Evolutionary conservation across 1,284 basidiomycete genomes (phyloP).

Genomic region (Cutaneotrichosporon dermatis): DNA sequence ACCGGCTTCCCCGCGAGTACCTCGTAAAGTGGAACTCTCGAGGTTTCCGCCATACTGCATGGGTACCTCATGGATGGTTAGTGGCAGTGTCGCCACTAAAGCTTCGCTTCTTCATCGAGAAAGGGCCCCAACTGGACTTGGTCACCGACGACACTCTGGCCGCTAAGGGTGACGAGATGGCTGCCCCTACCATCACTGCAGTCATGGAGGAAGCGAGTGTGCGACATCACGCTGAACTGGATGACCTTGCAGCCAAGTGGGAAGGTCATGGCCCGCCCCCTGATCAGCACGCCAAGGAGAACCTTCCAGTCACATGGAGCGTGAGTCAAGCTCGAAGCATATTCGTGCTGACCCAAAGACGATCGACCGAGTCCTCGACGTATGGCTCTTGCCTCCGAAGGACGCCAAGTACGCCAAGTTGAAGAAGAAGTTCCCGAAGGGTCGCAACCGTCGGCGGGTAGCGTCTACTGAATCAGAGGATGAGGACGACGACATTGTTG

Average conservation of each 20-base stretch:
- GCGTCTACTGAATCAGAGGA: constrained; percentile 28
- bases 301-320: constrained; percentile 58
- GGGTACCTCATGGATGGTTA: constrained; percentile 90
- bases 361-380: constrained; percentile 72
- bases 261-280: constrained; percentile 43
- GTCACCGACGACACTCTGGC: constrained; percentile 50
- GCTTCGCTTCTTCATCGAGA: constrained; percentile 68
- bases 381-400: constrained; percentile 56
- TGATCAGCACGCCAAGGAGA: constrained; percentile 60
- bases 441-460: constrained; percentile 16
- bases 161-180: constrained; percentile 47
- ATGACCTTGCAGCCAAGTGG: constrained; percentile 20
- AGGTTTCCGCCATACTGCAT: constrained; percentile 67
- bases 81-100: constrained; percentile 59
- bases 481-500: constrained; percentile 2
- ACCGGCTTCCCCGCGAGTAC: constrained; percentile 72
- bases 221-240: constrained; percentile 6
- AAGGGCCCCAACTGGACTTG: constrained; percentile 66
- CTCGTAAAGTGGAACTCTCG: constrained; percentile 78
- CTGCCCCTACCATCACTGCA: constrained; percentile 36
- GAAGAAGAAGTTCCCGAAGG: constrained; percentile 21
- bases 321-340: too few relatives aligned
- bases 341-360: constrained; percentile 40
- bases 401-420: constrained; percentile 18
- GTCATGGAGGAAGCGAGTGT: constrained; percentile 34